Evolutionary conservation across 179 eudicot genomes (phyloP).

Genomic region (Heliamphora pulchella): DNA sequence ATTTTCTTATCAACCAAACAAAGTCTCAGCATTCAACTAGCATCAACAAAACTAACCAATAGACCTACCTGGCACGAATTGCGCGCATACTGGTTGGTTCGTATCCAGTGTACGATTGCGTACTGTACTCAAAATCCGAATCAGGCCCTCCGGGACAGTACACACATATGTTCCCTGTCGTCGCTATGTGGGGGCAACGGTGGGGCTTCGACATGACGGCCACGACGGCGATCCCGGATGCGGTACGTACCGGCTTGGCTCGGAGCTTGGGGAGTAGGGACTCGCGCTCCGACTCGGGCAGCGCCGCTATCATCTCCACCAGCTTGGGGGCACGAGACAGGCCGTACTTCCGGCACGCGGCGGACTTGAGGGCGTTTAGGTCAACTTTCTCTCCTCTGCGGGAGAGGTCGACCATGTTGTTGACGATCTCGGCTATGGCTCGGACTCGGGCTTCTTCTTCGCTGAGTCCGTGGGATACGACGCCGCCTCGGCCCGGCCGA

Average conservation of each 20-base stretch:
- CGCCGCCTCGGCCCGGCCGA: conserved; percentile 95
- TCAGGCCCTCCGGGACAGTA: conserved; percentile 98
- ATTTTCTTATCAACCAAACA: too few species aligned
- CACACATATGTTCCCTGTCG: conserved; percentile 93
- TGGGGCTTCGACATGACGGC: conserved; percentile 99
- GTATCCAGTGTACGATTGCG: conserved; percentile 92
- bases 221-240: conserved; percentile 90
- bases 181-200: conserved; percentile 91
- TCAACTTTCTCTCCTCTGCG: conserved; percentile 62
- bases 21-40: not conserved
- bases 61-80: conserved; percentile 67
- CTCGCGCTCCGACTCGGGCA: conserved; percentile 72
- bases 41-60: not conserved
- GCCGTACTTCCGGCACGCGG: conserved; percentile 91
- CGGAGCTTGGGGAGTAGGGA: conserved; percentile 65
- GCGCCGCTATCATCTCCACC: conserved; percentile 92
- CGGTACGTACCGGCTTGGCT: conserved; percentile 91
- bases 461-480: conserved; percentile 43
- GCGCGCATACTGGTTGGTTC: conserved; percentile 99
- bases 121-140: conserved; percentile 95
- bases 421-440: conserved; percentile 86
- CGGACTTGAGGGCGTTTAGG: conserved; percentile 75
- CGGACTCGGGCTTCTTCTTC: conserved; percentile 85
- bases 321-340: conserved; percentile 87
- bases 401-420: conserved; percentile 64